A percentile compares a stretch with the other conserved stretches of the same genome.
Evolutionary conservation across 1,139 yeast species (phyloP).

Genomic region (Saccharomycopsis hybrid): DNA sequence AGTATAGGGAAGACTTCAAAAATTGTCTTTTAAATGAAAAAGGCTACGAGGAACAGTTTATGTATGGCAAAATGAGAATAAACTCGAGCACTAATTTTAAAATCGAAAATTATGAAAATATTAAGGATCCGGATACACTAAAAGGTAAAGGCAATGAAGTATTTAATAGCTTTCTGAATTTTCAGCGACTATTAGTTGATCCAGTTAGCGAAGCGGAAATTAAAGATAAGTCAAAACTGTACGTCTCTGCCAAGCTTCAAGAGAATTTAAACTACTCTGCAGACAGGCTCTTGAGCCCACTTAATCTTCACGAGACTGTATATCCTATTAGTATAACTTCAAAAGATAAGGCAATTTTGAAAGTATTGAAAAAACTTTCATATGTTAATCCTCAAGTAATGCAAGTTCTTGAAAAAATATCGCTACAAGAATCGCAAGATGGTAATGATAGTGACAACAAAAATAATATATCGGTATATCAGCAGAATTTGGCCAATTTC

Average conservation of each 20-base stretch:
- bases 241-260: neutral
- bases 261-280: neutral
- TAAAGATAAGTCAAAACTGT: too few species aligned
- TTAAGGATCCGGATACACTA: neutral
- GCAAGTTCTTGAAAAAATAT: conserved; percentile 3
- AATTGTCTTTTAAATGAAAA: conserved; percentile 15
- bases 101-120: conserved; percentile 5
- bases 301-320: neutral
- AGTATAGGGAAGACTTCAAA: conserved; percentile 13
- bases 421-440: neutral
- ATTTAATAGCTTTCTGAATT: conserved; percentile 14
- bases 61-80: conserved; percentile 12
- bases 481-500: conserved; percentile 8
- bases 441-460: too few species aligned
- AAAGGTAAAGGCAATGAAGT: conserved; percentile 8
- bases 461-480: too few species aligned
- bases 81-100: conserved; percentile 18
- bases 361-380: conserved; percentile 6
- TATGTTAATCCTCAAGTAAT: conserved; percentile 14
- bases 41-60: conserved; percentile 19
- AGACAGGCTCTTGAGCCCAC: conserved; percentile 1
- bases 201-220: neutral
- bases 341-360: conserved; percentile 9
- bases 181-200: conserved; percentile 9
- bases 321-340: conserved; percentile 15